Base-by-base conservation (phyloP, 371 early-diverging fungal species). In the Umbelopsis sp. region DNA sequence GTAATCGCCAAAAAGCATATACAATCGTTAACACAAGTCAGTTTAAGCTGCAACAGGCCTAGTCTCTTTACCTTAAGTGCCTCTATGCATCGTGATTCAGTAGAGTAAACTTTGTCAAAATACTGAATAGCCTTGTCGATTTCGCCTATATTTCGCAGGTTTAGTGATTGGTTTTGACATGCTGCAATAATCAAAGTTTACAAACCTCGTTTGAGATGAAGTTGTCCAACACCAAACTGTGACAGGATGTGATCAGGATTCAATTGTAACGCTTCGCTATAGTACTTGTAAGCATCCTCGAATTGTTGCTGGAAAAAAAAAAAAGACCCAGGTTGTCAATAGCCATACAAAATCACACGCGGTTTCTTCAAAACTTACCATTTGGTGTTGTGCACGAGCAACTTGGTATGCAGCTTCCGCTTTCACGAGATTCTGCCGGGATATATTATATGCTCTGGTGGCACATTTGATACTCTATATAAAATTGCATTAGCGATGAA, bases 191-290 rank as follows among this genome's bases (percentile, higher is more conserved):
- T 18, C 38, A 16, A n/a, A 5, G 11, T 16, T 32, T n/a, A 18
- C 48, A 6, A 48, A 76, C 79, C 79, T 69, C 79, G 76, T 44
- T 85, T 78, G 32, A 90, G 65, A 63, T 79, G 78, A 83, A 91
- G 88, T 76, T 95, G 91, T 0, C 93, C 96, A 50, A 94, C 75
- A 8, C 92, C 93, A 71, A 87, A 94, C 68, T 90, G 92, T n/a
- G 91, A 89, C 63, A 89, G 64, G 0, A 83, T 51, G 63, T 96
- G 91, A 16, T 85, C 75, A 0, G 90, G 87, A 76, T 94, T 89
- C 63, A 89, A 77, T 20, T 83, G 79, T n/a, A 87, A 76, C 14
- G 94, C 88, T 72, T 91, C 85, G 52, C 83, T 69, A 73, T 94
- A 95, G 66, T 82, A 84, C 18, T 89, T 85, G 41, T 80, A 81